These are phyloP conservation scores for Cryptococcus amylolentus DNA, from an alignment of 1,284 basidiomycete species.

Conservation along the genomic window DNA sequence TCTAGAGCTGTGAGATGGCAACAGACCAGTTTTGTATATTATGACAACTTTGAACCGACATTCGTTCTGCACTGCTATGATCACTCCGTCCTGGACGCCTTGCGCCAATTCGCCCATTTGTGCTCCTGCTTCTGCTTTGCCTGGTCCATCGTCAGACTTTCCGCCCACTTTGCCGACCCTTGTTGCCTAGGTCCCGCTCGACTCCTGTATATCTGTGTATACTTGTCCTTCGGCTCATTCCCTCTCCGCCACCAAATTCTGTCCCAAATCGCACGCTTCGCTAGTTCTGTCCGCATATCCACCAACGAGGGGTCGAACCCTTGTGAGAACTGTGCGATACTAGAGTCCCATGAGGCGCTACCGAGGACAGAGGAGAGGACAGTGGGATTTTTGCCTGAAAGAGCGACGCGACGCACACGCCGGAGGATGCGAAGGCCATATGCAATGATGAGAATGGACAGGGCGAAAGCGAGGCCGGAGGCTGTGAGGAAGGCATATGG, in stretches of 20 bases:
- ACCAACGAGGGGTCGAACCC: constrained; percentile 15
- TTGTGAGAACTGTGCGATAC: constrained; percentile 16
- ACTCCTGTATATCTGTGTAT: neutral
- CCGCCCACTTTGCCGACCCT: no score
- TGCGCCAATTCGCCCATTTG: neutral
- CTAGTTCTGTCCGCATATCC: constrained; percentile 10
- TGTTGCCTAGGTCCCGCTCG: no score
- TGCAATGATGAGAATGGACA: constrained; percentile 40
- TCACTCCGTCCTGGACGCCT: neutral
- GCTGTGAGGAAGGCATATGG: constrained; percentile 49
- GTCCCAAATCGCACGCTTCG: constrained; percentile 14
- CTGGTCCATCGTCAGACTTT: neutral
- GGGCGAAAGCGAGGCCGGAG: constrained; percentile 33
- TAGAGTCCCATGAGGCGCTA: constrained; percentile 11
- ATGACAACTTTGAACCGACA: neutral
- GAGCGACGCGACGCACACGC: constrained; percentile 42
- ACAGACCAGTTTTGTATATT: no score
- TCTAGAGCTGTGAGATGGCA: no score
- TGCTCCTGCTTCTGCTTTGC: neutral
- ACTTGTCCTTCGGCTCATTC: neutral
- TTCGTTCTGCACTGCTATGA: no score
- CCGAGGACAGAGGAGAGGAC: constrained; percentile 5
- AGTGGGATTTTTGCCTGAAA: constrained; percentile 23
- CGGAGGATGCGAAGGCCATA: constrained; percentile 41
- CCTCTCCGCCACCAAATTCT: constrained; percentile 12